Base-by-base conservation (phyloP, 2,329 filamentous ascomycete species). In the Colletotrichum siamense region DNA sequence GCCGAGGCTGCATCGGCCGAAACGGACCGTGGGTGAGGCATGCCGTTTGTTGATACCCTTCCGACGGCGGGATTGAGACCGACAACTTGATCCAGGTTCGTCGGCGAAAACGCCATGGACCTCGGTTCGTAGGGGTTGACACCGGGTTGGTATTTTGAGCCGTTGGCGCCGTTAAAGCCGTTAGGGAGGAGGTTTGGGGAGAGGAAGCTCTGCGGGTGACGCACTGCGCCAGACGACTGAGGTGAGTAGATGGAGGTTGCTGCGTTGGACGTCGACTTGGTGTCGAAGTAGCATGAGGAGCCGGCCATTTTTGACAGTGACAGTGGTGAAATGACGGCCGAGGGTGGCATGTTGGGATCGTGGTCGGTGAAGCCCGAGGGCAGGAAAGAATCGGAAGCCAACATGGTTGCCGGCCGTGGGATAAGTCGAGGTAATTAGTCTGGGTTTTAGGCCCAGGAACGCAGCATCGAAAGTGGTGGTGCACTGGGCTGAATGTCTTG, bases 321-420 rank as follows among this genome's bases (percentile, higher is more conserved):
- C 75, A 87, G 79, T 44, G 87, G 85, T 36, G 86, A 87, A 8
- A 87, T 84, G 75, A 86, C 79, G 22, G 85, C 85, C 73, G 81
- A 83, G 34, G 82, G 78, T 65, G 81, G 71, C 72, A 82, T 78
- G 30, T 81, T 78, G 30, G 78, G 80, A 55, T 83, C 82, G 79
- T 80, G 81, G 64, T 87, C 85, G 76, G 82, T 79, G 68, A 82
- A 83, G 77, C 84, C 84, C 63, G 83, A 83, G 13, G 87, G 85
- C 79, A 87, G 81, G 80, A 88, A 87, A 32, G 86, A 85, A 78
- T 88, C 86, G 75, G 85, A 82, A 39, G 84, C 83, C 39, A 87
- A 75, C 77, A 84, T 87, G 77, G 84, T 83, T 86, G 88, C 88
- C 78, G 81, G 39, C 64, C 18, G 22, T 28, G 39, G 26, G 26